Evolutionary conservation across 2,329 filamentous ascomycete genomes (phyloP).

Genomic region (Epichloe elymi): DNA sequence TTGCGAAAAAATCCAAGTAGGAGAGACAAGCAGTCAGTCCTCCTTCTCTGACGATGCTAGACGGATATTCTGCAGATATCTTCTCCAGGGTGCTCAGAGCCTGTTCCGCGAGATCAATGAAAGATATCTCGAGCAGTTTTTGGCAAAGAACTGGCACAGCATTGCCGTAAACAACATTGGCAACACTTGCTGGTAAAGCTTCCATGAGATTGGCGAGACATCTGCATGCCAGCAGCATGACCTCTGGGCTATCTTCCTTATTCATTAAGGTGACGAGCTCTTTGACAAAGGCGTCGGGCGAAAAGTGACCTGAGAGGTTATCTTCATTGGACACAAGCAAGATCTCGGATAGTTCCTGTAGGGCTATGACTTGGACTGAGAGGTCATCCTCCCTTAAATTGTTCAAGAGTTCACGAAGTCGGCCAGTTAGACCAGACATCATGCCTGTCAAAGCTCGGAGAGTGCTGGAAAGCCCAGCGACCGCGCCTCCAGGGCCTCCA

Average conservation of each 20-base stretch:
- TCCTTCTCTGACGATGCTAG: slow-evolving; percentile 88
- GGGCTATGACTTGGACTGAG: slow-evolving; percentile 77
- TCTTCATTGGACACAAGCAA: slow-evolving; percentile 93
- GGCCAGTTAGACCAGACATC: slow-evolving; percentile 71
- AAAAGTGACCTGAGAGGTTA: slow-evolving; percentile 88
- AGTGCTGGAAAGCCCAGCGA: slow-evolving; percentile 61
- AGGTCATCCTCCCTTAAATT: slow-evolving; percentile 76
- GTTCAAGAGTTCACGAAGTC: slow-evolving; percentile 63
- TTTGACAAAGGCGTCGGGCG: slow-evolving; percentile 87
- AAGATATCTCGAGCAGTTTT: slow-evolving; percentile 90
- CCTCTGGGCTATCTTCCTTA: slow-evolving; percentile 87
- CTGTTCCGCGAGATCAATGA: slow-evolving; percentile 95
- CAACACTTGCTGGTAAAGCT: slow-evolving; percentile 79
- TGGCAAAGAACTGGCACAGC: slow-evolving; percentile 90
- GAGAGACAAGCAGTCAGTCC: slow-evolving; percentile 91
- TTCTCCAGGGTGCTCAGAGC: slow-evolving; percentile 93
- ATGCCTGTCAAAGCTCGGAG: slow-evolving; percentile 81
- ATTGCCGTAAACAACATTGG: slow-evolving; percentile 94
- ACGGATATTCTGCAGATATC: slow-evolving; percentile 91
- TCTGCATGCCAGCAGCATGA: slow-evolving; percentile 92
- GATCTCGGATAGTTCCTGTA: slow-evolving; percentile 88
- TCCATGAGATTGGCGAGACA: slow-evolving; percentile 98
- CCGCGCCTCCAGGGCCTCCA: slow-evolving; percentile 48
- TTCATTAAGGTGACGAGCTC: slow-evolving; percentile 88
- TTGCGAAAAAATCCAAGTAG: slow-evolving; percentile 98